These are phyloP conservation scores for Mallotus nudiflorus DNA, from an alignment of 345 rosid genomes.

Conservation along the genomic window DNA sequence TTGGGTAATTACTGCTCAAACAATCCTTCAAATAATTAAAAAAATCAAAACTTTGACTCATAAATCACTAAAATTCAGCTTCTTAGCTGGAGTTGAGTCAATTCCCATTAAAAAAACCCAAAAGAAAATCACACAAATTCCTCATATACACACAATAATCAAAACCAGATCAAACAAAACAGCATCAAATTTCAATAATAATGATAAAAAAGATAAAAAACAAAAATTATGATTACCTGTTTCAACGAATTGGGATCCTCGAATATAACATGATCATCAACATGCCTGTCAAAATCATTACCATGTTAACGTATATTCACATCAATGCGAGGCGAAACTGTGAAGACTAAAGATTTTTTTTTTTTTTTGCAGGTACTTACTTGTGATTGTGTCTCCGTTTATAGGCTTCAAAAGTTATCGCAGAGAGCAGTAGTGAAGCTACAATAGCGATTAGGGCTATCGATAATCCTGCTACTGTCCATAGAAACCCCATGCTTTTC, in stretches of 20 bases:
- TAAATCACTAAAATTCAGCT: neutral
- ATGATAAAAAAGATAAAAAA: too few relatives aligned
- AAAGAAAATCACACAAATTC: neutral
- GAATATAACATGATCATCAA: constrained; percentile 55
- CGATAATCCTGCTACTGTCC: constrained; percentile 39
- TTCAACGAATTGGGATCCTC: constrained; percentile 82
- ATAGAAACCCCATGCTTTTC: constrained; percentile 45
- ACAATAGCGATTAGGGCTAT: constrained; percentile 30
- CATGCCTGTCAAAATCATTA: constrained; percentile 42
- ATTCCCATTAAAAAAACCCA: neutral
- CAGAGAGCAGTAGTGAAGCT: constrained; percentile 37
- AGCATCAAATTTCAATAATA: neutral
- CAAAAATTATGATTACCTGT: too few relatives aligned
- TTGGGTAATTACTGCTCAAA: too few relatives aligned
- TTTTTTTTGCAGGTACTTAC: too few relatives aligned
- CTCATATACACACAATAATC: neutral
- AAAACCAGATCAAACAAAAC: constrained; percentile 1
- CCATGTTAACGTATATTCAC: too few relatives aligned
- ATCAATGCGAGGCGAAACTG: too few relatives aligned
- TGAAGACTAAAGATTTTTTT: too few relatives aligned
- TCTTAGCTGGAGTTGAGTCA: neutral
- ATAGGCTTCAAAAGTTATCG: constrained; percentile 58
- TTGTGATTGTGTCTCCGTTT: constrained; percentile 60
- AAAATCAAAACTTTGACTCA: too few relatives aligned
- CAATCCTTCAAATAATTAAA: too few relatives aligned